Evolutionary conservation across 495 filamentous ascomycete species (phyloP), one percentile per base, ranked within the genome.

Genomic region (Penicillium longicatenatum): DNA sequence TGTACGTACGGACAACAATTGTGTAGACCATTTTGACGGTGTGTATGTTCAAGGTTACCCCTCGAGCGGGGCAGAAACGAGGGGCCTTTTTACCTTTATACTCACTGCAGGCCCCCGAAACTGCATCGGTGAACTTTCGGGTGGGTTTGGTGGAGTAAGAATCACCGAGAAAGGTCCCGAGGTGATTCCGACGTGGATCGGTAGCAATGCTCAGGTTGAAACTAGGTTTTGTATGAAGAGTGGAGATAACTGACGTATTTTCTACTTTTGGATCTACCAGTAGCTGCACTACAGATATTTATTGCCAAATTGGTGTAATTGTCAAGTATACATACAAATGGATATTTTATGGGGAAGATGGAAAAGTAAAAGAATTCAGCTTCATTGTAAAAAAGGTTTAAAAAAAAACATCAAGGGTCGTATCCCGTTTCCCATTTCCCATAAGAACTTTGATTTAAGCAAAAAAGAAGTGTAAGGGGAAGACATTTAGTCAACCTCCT

Each of bases 401-500:
- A 55, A 50, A 63, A 61, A 60, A 62, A 63, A 58, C 60, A 67
- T 69, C 59, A 67, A 65, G 63, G 62, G 64, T 70, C 67, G 52
- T 70, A 56, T 70, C 67, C 67, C 67, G 58, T 70, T 67, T 70
- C 67, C 67, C 67, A 62, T 70, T 67, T 70, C 67, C 67, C 67
- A 55, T 70, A 67, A 69, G 61, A 64, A 63, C 57, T 61, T 61
- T 54, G 57, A 54, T 53, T 52, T 17, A 47, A 64, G 57, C 49
- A 64, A 67, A 57, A 59, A 56, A 50, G 66, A 49, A 56, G 31
- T 39, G 37, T n/a, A 17, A 53, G 33, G 33, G 17, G 49, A 55
- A 57, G 42, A 52, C 71, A 67, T 81, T 73, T 87, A 88, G 79
- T 88, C 85, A 65, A 88, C 85, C 80, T 88, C 85, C 80, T 88